Evolutionary conservation across 495 filamentous ascomycete genomes (phyloP).

Genomic region (Aspergillus indologenus): DNA sequence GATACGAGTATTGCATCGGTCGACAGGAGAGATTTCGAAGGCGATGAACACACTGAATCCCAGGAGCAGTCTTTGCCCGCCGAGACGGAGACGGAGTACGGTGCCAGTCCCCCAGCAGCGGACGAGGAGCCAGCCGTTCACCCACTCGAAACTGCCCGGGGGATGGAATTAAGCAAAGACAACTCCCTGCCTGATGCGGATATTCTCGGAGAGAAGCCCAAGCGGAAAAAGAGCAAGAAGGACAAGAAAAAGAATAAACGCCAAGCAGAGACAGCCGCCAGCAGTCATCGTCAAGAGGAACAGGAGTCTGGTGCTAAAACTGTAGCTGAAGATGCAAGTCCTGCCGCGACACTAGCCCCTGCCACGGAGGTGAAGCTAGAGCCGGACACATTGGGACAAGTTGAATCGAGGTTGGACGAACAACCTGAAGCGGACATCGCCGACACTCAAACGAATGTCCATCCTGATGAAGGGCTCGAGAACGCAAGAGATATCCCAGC

Average conservation of each 20-base stretch:
- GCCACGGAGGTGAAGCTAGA: background rate
- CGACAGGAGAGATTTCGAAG: background rate
- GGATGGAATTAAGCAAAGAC: conserved; percentile 8
- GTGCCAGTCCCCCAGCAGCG: background rate
- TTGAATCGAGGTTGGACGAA: background rate
- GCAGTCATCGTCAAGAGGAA: conserved; percentile 6
- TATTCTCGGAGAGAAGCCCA: conserved; percentile 13
- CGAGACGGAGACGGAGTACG: background rate
- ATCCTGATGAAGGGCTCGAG: too few species aligned
- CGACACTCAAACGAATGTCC: background rate
- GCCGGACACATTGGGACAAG: background rate
- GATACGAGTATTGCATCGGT: background rate
- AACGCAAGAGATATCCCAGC: too few species aligned
- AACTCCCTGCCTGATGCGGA: conserved; percentile 10
- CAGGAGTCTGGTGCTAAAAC: conserved; percentile 1
- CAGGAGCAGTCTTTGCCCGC: background rate
- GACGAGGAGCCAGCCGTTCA: background rate
- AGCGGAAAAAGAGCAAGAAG: conserved; percentile 32
- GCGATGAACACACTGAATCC: background rate
- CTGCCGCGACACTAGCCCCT: background rate
- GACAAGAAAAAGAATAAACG: conserved; percentile 34
- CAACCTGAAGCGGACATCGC: background rate
- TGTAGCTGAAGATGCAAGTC: background rate
- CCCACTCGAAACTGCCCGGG: conserved; percentile 10
- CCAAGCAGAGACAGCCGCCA: conserved; percentile 15